Base-by-base conservation (phyloP, 1,139 yeast genomes). In the Kluyveromyces sp. region DNA sequence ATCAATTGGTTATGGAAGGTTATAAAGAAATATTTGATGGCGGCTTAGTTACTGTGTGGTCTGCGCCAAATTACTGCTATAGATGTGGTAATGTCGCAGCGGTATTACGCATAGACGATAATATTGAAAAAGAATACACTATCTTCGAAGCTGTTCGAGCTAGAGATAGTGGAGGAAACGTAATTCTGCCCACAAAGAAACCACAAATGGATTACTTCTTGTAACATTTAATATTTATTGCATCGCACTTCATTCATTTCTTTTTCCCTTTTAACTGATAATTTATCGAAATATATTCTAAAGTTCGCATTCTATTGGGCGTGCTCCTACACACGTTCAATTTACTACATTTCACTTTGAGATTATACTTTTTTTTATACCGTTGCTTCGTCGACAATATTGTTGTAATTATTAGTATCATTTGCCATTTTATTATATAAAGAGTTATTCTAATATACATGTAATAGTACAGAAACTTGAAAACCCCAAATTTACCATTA, bases 1-100 rank as follows among this genome's bases (percentile, higher is more conserved):
- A 92, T 70, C 98, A 92, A 70, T 77, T 92, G 65, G 97, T 92
- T 37, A 92, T 92, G 98, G 98, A 92, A 62, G 98, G 98, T 37
- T 85, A 83, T 68, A 75, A 87, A 56, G 95, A 88, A 64, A 83
- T 87, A 74, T 89, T 88, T 60, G 87, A 85, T 55, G 86, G 84
- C 35, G 85, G 86, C 33, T 77, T 89, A 48, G 96, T 89, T 26
- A 89, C 97, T 0, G 96, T 89, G 55, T 90, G 86, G 89, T 81
- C 83, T 21, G 97, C 97, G 26, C 97, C 97, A 21, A 89, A 89
- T 63, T 89, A 89, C 66, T 89, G 97, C 68, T 89, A 89, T 65
- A 75, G 97, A 53, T 89, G 97, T 68, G 97, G 97, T 21, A 89
- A 89, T 60, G 95, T 88, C 25, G 97, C 97, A 7, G 92, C 96